A percentile compares a stretch with the other conserved stretches of the same genome.
Conservation (phyloP, 2,329 filamentous ascomycete species). For the Cladosporium austrohemisphaericum region DNA sequence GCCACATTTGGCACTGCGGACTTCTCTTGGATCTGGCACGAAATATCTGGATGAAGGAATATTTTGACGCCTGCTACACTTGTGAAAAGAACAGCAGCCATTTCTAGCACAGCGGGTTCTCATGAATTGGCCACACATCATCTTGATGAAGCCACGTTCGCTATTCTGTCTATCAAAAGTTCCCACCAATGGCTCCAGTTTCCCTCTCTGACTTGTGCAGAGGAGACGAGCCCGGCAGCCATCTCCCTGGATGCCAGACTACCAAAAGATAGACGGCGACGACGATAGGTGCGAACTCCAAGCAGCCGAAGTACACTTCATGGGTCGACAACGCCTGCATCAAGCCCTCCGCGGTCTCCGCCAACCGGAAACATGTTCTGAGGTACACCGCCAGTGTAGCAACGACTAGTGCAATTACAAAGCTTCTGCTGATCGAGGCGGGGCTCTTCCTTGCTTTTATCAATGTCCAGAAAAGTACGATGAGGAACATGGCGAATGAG, state of each 20-base stretch:
- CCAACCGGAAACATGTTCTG: constrained; percentile 53
- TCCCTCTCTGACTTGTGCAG: constrained; percentile 10
- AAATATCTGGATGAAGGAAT: too few species aligned
- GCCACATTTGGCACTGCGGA: constrained; percentile 15
- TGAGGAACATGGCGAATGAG: constrained; percentile 48
- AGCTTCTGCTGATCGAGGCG: constrained; percentile 34
- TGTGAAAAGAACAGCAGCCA: too few species aligned
- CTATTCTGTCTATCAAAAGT: neutral
- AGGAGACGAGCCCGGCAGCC: constrained; percentile 23
- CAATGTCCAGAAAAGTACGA: constrained; percentile 43
- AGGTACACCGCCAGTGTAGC: constrained; percentile 51
- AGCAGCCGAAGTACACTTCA: constrained; percentile 52
- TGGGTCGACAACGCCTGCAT: constrained; percentile 45
- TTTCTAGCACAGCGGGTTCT: too few species aligned
- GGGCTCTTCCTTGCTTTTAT: constrained; percentile 34
- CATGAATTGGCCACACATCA: too few species aligned
- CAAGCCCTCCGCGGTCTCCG: constrained; percentile 52
- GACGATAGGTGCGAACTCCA: constrained; percentile 55
- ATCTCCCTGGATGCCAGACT: constrained; percentile 43
- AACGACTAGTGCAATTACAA: constrained; percentile 41
- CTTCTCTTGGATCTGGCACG: constrained; percentile 11
- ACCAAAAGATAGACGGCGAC: constrained; percentile 47
- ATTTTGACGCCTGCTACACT: too few species aligned
- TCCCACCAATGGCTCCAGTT: neutral
- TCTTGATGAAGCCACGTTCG: too few species aligned